Evolutionary conservation across 345 rosid species (phyloP).

Genomic region (Pugionium dolabratum): DNA sequence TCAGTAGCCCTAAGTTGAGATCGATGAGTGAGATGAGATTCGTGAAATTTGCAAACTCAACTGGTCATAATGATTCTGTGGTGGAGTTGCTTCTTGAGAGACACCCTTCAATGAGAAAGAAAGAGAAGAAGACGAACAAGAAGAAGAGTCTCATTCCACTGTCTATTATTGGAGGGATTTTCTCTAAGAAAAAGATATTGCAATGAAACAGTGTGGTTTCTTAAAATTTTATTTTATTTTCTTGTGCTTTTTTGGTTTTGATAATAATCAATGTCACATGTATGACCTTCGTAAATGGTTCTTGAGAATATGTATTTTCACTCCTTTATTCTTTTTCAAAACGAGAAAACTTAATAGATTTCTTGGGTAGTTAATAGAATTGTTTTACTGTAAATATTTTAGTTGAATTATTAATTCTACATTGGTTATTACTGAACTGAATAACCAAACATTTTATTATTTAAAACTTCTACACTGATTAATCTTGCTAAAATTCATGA

Average conservation of each 20-base stretch:
- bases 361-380: too few species aligned
- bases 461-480: too few species aligned
- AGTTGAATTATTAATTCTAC: too few species aligned
- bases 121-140: constrained; percentile 36
- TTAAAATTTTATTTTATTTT: not conserved
- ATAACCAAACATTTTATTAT: too few species aligned
- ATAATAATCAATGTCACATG: constrained; percentile 19
- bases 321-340: not conserved
- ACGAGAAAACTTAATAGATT: too few species aligned
- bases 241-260: constrained; percentile 1
- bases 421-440: too few species aligned
- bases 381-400: too few species aligned
- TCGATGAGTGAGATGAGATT: constrained; percentile 57
- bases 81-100: constrained; percentile 53
- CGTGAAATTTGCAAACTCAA: constrained; percentile 63
- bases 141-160: constrained; percentile 70
- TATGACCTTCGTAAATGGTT: constrained; percentile 15
- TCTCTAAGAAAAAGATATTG: constrained; percentile 57
- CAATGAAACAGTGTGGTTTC: constrained; percentile 30
- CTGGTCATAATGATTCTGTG: constrained; percentile 37
- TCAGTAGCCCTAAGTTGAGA: constrained; percentile 30
- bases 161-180: constrained; percentile 59
- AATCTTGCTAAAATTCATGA: too few species aligned
- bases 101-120: constrained; percentile 64
- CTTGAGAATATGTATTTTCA: not conserved